Percentiles rank a stretch among this genome's conserved stretches.
phyloP scores from a whole-genome alignment of 805 yeast genomes.

The Lipomyces yamanashiensis region DNA sequence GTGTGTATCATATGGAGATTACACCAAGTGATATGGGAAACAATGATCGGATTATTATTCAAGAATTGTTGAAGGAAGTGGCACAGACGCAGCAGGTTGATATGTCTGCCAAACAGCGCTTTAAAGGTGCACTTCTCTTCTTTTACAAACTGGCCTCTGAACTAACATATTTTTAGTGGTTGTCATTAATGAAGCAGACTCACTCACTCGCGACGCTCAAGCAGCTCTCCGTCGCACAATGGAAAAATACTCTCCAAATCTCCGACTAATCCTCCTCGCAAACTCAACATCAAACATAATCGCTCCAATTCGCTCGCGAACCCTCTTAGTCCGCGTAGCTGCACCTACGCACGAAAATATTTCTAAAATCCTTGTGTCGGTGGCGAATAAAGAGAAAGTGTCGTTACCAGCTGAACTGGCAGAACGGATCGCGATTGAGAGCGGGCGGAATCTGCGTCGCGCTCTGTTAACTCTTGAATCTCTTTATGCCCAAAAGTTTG shows the following conservation, averaged over 20 bases:
- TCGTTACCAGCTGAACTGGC: conserved; percentile 51
- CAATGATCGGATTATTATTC: conserved; percentile 92
- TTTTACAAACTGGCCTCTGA: background rate
- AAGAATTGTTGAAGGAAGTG: conserved; percentile 88
- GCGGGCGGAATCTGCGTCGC: conserved; percentile 76
- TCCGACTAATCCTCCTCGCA: conserved; percentile 81
- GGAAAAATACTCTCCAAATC: conserved; percentile 90
- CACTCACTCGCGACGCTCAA: conserved; percentile 89
- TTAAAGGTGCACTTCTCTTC: conserved; percentile 43
- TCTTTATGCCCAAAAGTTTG: conserved; percentile 49
- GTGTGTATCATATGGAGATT: conserved; percentile 88
- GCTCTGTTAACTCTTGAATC: conserved; percentile 84
- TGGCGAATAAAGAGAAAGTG: conserved; percentile 62
- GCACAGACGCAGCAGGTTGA: conserved; percentile 97
- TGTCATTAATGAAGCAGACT: conserved; percentile 88
- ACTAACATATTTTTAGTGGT: conserved; percentile 50
- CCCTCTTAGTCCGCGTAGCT: conserved; percentile 82
- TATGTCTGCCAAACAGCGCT: conserved; percentile 55
- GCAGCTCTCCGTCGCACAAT: conserved; percentile 94
- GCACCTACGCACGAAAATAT: conserved; percentile 73
- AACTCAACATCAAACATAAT: conserved; percentile 91
- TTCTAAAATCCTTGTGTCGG: conserved; percentile 55
- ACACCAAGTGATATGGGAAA: conserved; percentile 97
- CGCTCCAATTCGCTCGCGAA: conserved; percentile 92
- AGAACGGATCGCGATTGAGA: conserved; percentile 56